These are phyloP conservation scores for Russula sp. DNA, from an alignment of 768 basidiomycete species.

Conservation along the genomic window DNA sequence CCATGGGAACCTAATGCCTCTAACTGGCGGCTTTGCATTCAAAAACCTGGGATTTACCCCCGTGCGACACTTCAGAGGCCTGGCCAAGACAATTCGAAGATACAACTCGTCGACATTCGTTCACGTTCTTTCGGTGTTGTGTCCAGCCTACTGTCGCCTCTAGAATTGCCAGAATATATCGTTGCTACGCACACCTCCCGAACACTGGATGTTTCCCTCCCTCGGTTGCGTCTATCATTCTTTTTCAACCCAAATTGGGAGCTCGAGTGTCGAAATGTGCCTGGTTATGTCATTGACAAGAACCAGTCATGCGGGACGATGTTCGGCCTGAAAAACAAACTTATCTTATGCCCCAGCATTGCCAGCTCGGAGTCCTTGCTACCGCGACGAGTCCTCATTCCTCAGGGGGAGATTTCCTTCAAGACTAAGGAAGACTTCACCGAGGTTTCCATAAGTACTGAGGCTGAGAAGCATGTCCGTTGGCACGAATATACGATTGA, in stretches of 20 bases:
- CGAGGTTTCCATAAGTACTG: neutral
- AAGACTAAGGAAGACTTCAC: neutral
- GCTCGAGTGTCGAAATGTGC: constrained; percentile 36
- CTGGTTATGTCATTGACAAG: constrained; percentile 36
- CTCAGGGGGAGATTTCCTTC: constrained; percentile 1
- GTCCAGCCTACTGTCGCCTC: neutral
- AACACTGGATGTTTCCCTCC: constrained; percentile 27
- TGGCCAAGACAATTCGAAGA: neutral
- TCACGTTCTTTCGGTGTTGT: neutral
- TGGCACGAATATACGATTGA: constrained; percentile 31
- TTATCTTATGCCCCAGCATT: constrained; percentile 1
- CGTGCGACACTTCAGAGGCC: neutral
- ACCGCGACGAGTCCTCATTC: constrained; percentile 8
- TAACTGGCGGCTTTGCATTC: constrained; percentile 26
- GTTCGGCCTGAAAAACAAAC: constrained; percentile 36
- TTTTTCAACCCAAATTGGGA: constrained; percentile 26
- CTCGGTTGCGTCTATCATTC: constrained; percentile 38
- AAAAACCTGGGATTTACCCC: too few relatives aligned
- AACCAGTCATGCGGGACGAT: constrained; percentile 38
- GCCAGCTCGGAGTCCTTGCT: neutral
- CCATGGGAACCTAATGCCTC: constrained; percentile 26
- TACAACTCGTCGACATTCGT: constrained; percentile 3
- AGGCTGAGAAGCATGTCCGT: neutral
- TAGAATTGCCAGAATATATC: neutral
- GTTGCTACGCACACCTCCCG: neutral